phyloP scores from a whole-genome alignment of 2,329 filamentous ascomycete genomes.

The Mollisiaceae sp. region DNA sequence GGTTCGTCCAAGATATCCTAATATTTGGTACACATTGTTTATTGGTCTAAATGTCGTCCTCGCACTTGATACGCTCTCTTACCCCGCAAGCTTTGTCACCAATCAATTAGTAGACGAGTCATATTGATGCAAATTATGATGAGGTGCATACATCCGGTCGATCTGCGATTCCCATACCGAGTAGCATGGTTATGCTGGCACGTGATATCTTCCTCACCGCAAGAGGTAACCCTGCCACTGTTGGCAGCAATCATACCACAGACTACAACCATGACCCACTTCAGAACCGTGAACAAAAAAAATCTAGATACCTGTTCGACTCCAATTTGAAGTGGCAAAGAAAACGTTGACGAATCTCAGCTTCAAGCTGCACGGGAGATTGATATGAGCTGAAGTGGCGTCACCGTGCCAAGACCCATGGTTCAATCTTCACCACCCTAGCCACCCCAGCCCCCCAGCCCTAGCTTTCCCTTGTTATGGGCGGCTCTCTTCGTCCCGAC shows the following conservation, averaged over 20 bases:
- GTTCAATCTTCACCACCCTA: background rate
- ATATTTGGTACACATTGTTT: no score
- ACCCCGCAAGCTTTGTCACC: background rate
- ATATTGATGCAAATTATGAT: background rate
- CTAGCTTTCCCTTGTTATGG: slow-evolving; percentile 7
- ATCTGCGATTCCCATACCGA: slow-evolving; percentile 6
- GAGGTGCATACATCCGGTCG: background rate
- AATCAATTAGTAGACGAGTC: background rate
- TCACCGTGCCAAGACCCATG: slow-evolving; percentile 1
- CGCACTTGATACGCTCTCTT: background rate
- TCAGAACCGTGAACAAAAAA: slow-evolving; percentile 2
- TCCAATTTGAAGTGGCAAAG: background rate
- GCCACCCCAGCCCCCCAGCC: background rate
- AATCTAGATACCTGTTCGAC: background rate
- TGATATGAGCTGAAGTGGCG: slow-evolving; percentile 7
- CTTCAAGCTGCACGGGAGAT: background rate
- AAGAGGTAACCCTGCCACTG: background rate
- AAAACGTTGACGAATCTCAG: slow-evolving; percentile 5
- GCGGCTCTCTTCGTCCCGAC: background rate
- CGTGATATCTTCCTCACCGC: background rate
- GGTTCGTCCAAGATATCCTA: no score
- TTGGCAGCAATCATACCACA: background rate
- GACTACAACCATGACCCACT: slow-evolving; percentile 2
- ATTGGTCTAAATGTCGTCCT: no score
- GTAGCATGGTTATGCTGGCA: slow-evolving; percentile 1